Percentiles rank a stretch among this genome's conserved stretches.
Evolutionary conservation across 371 early-diverging fungal species (phyloP).

Genomic region (Blastocladiella emersonii): DNA sequence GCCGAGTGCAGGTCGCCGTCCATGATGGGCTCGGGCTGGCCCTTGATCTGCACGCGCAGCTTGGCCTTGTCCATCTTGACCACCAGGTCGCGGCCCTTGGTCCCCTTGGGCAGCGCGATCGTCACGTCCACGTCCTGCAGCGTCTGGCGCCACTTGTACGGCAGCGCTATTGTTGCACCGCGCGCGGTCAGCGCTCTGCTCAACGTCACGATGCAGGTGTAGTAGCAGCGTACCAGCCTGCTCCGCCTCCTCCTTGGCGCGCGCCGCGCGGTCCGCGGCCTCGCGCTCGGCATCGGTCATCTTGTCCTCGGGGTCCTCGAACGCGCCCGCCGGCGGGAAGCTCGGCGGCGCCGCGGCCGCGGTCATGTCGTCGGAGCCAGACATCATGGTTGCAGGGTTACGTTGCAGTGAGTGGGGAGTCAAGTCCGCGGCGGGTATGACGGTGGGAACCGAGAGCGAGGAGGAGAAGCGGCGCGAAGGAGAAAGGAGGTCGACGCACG

Average conservation of each 20-base stretch:
- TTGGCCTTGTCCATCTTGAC: constrained; percentile 50
- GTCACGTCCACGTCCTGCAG: constrained; percentile 67
- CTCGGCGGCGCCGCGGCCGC: no score
- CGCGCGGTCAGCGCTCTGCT: constrained; percentile 5
- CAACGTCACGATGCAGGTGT: neutral
- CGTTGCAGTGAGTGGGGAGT: no score
- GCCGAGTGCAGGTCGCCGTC: constrained; percentile 62
- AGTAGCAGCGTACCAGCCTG: constrained; percentile 35
- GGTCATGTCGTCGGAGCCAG: no score
- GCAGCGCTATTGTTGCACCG: constrained; percentile 28
- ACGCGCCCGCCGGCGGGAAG: no score
- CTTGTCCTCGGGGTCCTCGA: constrained; percentile 16
- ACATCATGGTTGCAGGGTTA: no score
- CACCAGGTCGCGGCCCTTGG: constrained; percentile 49
- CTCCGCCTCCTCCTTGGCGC: constrained; percentile 33
- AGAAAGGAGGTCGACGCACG: no score
- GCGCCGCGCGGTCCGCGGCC: constrained; percentile 21
- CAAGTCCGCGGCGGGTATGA: no score
- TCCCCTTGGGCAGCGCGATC: constrained; percentile 61
- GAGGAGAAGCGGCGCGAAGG: no score
- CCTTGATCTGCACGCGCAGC: constrained; percentile 59
- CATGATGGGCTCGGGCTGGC: constrained; percentile 48
- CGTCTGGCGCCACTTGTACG: constrained; percentile 74
- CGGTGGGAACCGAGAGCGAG: no score
- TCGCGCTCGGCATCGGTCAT: constrained; percentile 31